phyloP scores from a whole-genome alignment of 352 stramenopile genomes.

The Phytophthora foliorum region DNA sequence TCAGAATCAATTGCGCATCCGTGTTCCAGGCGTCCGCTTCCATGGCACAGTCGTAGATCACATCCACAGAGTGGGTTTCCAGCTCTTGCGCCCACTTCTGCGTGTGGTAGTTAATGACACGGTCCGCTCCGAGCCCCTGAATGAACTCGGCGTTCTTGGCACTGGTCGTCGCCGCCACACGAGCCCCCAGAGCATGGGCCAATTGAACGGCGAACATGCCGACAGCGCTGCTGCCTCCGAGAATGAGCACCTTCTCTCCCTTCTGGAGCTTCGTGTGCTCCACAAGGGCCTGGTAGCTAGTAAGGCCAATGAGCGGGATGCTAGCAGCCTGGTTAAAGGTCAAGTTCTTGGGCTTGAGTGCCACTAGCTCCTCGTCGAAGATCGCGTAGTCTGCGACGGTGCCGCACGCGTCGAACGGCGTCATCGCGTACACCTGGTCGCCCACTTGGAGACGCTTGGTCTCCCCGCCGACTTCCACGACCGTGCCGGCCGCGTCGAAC shows the following conservation, averaged over 20 bases:
- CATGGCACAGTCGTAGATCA: slow-evolving; percentile 53
- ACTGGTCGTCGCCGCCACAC: slow-evolving; percentile 43
- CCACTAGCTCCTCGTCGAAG: slow-evolving; percentile 46
- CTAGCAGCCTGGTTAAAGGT: slow-evolving; percentile 52
- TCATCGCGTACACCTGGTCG: slow-evolving; percentile 41
- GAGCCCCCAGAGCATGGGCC: slow-evolving; percentile 39
- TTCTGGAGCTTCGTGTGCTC: slow-evolving; percentile 49
- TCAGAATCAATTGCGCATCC: slow-evolving; percentile 33
- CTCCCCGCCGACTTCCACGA: slow-evolving; percentile 35
- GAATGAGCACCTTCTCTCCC: slow-evolving; percentile 56
- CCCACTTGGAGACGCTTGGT: slow-evolving; percentile 28
- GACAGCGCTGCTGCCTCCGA: slow-evolving; percentile 48
- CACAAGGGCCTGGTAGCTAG: slow-evolving; percentile 48
- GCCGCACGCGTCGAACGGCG: slow-evolving; percentile 27
- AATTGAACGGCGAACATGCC: slow-evolving; percentile 59
- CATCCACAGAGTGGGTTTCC: slow-evolving; percentile 44
- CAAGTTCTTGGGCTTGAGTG: slow-evolving; percentile 51
- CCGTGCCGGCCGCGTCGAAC: slow-evolving; percentile 33
- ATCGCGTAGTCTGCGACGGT: slow-evolving; percentile 47
- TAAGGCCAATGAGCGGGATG: slow-evolving; percentile 44
- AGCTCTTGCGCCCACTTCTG: slow-evolving; percentile 48
- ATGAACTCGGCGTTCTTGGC: slow-evolving; percentile 40
- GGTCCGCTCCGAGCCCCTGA: slow-evolving; percentile 36
- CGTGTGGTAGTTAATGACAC: slow-evolving; percentile 47
- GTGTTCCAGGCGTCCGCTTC: slow-evolving; percentile 42